Base-by-base conservation (phyloP, 768 basidiomycete species). In the Leucocoprinus sp. region DNA sequence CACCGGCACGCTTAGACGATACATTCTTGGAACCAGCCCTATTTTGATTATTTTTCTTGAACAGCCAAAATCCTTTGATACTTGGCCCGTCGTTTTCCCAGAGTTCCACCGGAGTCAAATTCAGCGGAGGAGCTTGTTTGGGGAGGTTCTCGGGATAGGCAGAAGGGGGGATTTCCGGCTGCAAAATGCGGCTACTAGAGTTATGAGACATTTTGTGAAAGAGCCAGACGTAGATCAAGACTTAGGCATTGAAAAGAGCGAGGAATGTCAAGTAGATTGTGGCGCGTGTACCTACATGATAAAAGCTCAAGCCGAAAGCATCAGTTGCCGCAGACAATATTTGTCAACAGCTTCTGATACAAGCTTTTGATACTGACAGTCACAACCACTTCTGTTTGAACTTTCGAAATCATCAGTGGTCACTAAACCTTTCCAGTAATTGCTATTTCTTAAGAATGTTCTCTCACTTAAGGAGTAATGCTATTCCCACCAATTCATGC, bases 11-110 rank as follows among this genome's bases (percentile, higher is more conserved):
- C 17, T 45, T 45, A 19, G 37, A 21, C 15, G 44, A 23, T 9
- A 18, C 8, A 21, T 17, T 28, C 15, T 22, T 28, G 14, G 37
- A 22, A 29, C 27, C 18, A 19, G 2, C 31, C 12, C 36, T 24
- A 26, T 45, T 34, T 5, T 34, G 17, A 7, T 26, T 24, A 9
- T 22, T 2, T 9, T n/a, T 37, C 18, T 37, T 45, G 36, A 45
- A 45, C 5, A 29, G 35, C 44, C 44, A 45, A 28, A 45, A 28
- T 18, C 44, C 36, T 19, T 36, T 45, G 27, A 26, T 27, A 9
- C 23, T 12, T 26, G 41, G 29, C 18, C 12, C 28, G 2, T 26
- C 26, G 21, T 38, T 8, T 8, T 12, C 14, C 27, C 9, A 31
- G 27, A 8, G n/a, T 11, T 29, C 44, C 21, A 17, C 18, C n/a